These are phyloP conservation scores for Ochetophila trinervis DNA, from an alignment of 306 rosid genomes.

Conservation along the genomic window DNA sequence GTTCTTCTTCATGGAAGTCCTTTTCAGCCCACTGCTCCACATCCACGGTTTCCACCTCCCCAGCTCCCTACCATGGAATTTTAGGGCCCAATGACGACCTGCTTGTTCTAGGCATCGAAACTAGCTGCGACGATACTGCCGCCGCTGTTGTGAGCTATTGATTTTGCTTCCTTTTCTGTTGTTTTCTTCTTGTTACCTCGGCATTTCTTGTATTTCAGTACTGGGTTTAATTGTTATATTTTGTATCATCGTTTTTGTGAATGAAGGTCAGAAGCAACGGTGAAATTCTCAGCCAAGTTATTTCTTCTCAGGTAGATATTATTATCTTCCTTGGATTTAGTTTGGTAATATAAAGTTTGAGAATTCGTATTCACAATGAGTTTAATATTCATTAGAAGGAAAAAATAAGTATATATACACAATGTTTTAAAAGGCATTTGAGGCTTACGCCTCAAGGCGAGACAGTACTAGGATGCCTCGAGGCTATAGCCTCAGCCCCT, in stretches of 20 bases:
- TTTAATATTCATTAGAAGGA: too few species aligned
- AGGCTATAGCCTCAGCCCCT: too few species aligned
- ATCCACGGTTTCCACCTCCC: slow-evolving; percentile 5
- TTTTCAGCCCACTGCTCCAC: slow-evolving; percentile 14
- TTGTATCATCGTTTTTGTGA: slow-evolving; percentile 7
- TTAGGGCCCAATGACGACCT: slow-evolving; percentile 33
- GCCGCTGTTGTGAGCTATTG: slow-evolving; percentile 69
- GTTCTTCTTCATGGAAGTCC: slow-evolving; percentile 15
- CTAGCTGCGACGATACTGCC: slow-evolving; percentile 98
- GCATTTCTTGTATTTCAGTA: not conserved
- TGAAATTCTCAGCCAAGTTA: slow-evolving; percentile 85
- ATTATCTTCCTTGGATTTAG: not conserved
- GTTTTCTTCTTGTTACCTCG: not conserved
- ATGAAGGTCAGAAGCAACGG: slow-evolving; percentile 76
- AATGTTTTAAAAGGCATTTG: too few species aligned
- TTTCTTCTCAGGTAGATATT: slow-evolving; percentile 80
- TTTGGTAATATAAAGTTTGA: not conserved
- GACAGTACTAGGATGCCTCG: too few species aligned
- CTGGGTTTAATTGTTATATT: not conserved
- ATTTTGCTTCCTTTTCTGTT: not conserved
- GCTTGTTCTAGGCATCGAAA: slow-evolving; percentile 83
- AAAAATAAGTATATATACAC: too few species aligned
- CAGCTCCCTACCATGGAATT: slow-evolving; percentile 15
- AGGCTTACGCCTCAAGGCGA: too few species aligned
- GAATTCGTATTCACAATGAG: not conserved